These are phyloP conservation scores for Cutaneotrichosporon sp. DNA, from an alignment of 1,284 basidiomycete genomes.

Conservation along the genomic window DNA sequence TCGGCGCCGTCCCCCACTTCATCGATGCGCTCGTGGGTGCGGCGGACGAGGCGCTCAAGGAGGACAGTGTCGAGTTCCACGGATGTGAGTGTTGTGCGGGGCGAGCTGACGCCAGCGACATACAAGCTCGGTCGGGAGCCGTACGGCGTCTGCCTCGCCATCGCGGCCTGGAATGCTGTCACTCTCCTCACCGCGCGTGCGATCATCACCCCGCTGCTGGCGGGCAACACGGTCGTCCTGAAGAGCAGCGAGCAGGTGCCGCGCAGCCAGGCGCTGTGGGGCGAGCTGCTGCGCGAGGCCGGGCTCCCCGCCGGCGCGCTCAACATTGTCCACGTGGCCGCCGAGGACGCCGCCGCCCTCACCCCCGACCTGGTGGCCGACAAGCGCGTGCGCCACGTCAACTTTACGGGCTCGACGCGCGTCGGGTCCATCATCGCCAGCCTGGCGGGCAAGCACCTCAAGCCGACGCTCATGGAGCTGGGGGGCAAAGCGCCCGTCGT, in stretches of 20 bases:
- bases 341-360: conserved; percentile 56
- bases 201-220: conserved; percentile 61
- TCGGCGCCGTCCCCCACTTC: neutral
- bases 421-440: conserved; percentile 50
- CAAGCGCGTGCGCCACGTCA: conserved; percentile 56
- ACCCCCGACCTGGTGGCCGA: conserved; percentile 61
- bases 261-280: conserved; percentile 58
- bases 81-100: conserved; percentile 14
- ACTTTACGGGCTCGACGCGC: conserved; percentile 56
- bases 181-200: conserved; percentile 52
- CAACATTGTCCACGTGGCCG: conserved; percentile 61
- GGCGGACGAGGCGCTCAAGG: conserved; percentile 23
- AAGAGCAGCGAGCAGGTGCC: conserved; percentile 65
- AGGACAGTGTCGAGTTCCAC: conserved; percentile 8
- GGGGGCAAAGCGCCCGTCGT: conserved; percentile 57
- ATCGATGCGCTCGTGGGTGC: conserved; percentile 13
- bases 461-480: conserved; percentile 54
- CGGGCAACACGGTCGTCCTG: conserved; percentile 66
- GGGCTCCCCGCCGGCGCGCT: conserved; percentile 65
- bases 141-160: conserved; percentile 32
- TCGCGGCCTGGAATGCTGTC: conserved; percentile 36
- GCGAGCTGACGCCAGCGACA: conserved; percentile 1
- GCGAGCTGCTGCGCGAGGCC: conserved; percentile 56
- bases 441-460: conserved; percentile 53
- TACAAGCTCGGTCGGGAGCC: conserved; percentile 25